phyloP scores from a whole-genome alignment of 129 eudicot genomes.

The Escallonia herrerae region DNA sequence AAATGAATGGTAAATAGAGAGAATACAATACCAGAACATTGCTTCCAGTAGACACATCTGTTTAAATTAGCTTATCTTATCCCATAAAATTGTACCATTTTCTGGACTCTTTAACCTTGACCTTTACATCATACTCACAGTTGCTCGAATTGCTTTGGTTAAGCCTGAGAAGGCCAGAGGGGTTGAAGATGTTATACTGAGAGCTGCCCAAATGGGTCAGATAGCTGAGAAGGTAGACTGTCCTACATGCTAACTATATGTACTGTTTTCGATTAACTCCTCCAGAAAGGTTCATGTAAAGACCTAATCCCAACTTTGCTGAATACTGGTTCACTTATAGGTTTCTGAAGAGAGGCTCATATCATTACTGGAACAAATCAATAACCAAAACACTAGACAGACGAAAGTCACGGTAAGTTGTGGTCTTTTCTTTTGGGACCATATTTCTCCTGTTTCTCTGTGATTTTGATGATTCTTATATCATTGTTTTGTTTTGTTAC shows the following conservation, averaged over 20 bases:
- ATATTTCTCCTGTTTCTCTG: neutral
- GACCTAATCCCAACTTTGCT: no score
- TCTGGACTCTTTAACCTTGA: neutral
- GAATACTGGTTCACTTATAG: conserved; percentile 23
- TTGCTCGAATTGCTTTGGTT: conserved; percentile 94
- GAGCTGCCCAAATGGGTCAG: conserved; percentile 97
- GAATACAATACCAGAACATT: no score
- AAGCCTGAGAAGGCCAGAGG: conserved; percentile 99
- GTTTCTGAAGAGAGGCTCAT: conserved; percentile 93
- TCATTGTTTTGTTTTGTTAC: neutral
- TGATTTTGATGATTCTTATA: neutral
- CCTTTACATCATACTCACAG: conserved; percentile 24
- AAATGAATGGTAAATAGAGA: no score
- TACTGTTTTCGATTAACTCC: no score
- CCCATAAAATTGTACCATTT: no score
- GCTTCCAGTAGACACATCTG: no score
- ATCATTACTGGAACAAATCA: conserved; percentile 89
- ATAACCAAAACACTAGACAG: conserved; percentile 85
- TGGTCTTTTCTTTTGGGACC: neutral
- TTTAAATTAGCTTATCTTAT: no score
- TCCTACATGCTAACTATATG: neutral
- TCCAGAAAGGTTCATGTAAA: no score
- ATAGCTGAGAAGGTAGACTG: conserved; percentile 67
- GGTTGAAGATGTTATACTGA: conserved; percentile 83
- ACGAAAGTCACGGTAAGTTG: conserved; percentile 94